Base-by-base conservation (phyloP, 2,329 filamentous ascomycete species). In the Monilinia fructigena region DNA sequence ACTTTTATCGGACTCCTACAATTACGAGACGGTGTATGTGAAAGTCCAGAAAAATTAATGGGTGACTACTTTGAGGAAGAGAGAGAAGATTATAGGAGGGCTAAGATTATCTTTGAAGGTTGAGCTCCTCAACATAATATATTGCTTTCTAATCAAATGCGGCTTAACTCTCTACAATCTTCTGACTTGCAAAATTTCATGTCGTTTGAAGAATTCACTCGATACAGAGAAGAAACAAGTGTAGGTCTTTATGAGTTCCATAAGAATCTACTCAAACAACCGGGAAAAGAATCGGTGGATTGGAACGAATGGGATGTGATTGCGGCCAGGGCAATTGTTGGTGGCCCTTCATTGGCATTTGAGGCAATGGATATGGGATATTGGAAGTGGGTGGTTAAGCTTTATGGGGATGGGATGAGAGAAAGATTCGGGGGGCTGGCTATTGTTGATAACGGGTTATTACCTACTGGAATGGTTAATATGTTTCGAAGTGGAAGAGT, bases 391-490 rank as follows among this genome's bases (percentile, higher is more conserved):
- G 73, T 79, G 12, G 73, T 74, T 55, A 70, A 73, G 64, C 69
- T 81, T 35, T 80, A 80, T 73, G 76, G 74, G 0, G 70, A 73
- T 20, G 78, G 80, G 65, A 76, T 81, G 74, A 75, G 75, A 55
- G 72, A 76, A 64, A 73, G 72, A 48, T 80, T 80, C 75, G 79
- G 79, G 0, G 77, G 78, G 1, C 65, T 80, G 63, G 74, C 74
- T 40, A 73, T 81, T 59, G 78, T 79, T 4, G 78, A 80, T 67
- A 71, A 74, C 55, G 77, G 77, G 1, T 63, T 80, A 61, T 68
- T 81, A 66, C 79, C 80, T 10, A 77, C 78, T 70, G 78, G 79
- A 4, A 71, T 80, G 71, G 74, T 80, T 56, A 74, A 73, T 66
- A 74, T 79, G 70, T 68, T 80, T 69, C 71, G 74, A 71, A 75